Conservation (phyloP, 2,329 filamentous ascomycete genomes). For the Fusarium penzigii region DNA sequence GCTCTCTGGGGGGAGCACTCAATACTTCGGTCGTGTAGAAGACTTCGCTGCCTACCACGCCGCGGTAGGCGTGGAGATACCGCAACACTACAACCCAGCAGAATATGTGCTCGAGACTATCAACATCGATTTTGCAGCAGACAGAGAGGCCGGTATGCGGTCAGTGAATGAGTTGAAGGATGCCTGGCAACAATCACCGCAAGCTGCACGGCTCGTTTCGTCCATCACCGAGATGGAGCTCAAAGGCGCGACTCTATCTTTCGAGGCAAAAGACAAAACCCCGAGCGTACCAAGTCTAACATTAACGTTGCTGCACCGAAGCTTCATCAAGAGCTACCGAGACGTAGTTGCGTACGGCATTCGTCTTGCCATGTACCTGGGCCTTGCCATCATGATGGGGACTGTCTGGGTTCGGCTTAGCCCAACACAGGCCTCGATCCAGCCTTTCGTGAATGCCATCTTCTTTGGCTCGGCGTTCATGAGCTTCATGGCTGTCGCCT, state of each 20-base stretch:
- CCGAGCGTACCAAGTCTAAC: constrained; percentile 54
- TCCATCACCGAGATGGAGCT: constrained; percentile 32
- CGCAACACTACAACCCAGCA: constrained; percentile 73
- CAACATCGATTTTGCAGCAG: constrained; percentile 70
- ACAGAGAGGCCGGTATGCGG: constrained; percentile 46
- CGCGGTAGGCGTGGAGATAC: constrained; percentile 61
- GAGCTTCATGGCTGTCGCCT: constrained; percentile 82
- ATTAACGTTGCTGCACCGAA: constrained; percentile 70
- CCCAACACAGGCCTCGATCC: constrained; percentile 70
- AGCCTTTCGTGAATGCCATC: constrained; percentile 80
- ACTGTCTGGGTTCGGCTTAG: constrained; percentile 80
- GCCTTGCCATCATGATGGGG: constrained; percentile 82
- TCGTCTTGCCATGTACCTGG: constrained; percentile 75
- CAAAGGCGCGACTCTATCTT: constrained; percentile 23
- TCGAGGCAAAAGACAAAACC: constrained; percentile 26
- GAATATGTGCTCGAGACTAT: constrained; percentile 79
- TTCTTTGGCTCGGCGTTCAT: constrained; percentile 76
- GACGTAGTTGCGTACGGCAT: constrained; percentile 85
- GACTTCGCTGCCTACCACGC: constrained; percentile 65
- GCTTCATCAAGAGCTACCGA: constrained; percentile 80
- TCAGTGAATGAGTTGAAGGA: constrained; percentile 29
- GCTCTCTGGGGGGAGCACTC: constrained; percentile 68
- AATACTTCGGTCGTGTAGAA: constrained; percentile 69
- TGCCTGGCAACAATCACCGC: constrained; percentile 27
- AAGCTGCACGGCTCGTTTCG: constrained; percentile 18